Evolutionary conservation across 1,284 basidiomycete genomes (phyloP), one percentile per base, ranked within the genome.

Genomic region (Singerocomus inundabilis): DNA sequence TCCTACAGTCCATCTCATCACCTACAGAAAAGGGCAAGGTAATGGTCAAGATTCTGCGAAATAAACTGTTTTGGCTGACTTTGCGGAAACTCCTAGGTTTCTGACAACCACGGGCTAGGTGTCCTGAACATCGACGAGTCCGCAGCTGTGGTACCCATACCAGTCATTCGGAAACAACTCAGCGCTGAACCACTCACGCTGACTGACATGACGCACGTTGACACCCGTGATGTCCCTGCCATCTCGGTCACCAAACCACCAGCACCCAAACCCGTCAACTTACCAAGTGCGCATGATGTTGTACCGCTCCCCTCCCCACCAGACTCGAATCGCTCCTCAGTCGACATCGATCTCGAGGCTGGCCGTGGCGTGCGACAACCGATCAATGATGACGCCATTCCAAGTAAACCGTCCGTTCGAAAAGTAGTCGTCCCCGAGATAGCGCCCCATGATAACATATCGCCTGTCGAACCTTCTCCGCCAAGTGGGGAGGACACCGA

Each of bases 201-300:
- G 18, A 54, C 64, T 38, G 59, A 66, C 50, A 53, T 55, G 48
- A 55, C 62, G 35, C 46, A 52, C 39, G 16, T 42, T 37, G 44
- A 55, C 25, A 26, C 53, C 45, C 57, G 50, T 32, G 48, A 59
- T 40, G 18, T 80, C 46, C 83, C 84, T 24, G 76, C 71, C 10
- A 81, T 85, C 52, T 79, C 81, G 25, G 69, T 86, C 53, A 83
- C 84, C 29, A 87, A 81, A 68, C 75, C 82, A n/a, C 85, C 85
- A 4, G 78, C 77, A 0, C 87, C 87, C 16, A 63, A 75, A 42
- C 84, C 86, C 35, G 76, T 89, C 9, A 74, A 74, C 43, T 70
- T 89, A 16, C 87, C 86, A 3, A 85, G 80, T 24, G 71, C 75
- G 16, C 75, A 73, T 32, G 84, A 87, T 57, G 80, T 88, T 47